Conservation (phyloP, 2,329 filamentous ascomycete genomes). For the Orbilia oligospora region DNA sequence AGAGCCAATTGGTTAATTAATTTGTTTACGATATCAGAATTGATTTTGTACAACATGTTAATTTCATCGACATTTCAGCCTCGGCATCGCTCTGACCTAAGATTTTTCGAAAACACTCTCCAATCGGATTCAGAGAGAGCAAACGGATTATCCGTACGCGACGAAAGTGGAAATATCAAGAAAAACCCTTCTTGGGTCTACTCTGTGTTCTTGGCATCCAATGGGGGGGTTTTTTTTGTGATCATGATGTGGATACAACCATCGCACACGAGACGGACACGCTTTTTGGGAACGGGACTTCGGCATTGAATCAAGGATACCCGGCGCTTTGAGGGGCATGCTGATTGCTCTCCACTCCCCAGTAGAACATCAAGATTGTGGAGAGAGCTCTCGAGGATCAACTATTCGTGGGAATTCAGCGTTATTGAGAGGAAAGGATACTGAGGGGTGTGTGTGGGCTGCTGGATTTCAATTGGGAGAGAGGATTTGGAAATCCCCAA, state of each 20-base stretch:
- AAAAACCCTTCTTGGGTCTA: background rate
- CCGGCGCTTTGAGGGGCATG: background rate
- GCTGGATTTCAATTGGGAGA: conserved; percentile 24
- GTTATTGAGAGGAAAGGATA: background rate
- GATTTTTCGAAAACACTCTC: background rate
- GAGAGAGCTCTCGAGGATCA: conserved; percentile 3
- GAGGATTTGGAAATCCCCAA: background rate
- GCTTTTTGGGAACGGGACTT: background rate
- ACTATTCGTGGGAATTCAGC: background rate
- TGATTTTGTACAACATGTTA: too few relatives aligned
- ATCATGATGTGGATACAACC: background rate
- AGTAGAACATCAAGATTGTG: background rate
- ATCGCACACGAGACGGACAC: background rate
- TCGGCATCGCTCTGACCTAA: background rate
- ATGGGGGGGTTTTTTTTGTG: background rate
- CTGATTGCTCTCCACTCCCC: background rate
- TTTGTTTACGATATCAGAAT: too few relatives aligned
- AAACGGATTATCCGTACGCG: too few relatives aligned
- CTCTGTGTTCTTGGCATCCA: background rate
- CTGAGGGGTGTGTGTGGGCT: background rate
- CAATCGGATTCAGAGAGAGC: background rate
- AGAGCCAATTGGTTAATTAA: too few relatives aligned
- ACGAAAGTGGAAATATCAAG: background rate
- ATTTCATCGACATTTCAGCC: background rate
- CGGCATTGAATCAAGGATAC: conserved; percentile 2